phyloP scores from a whole-genome alignment of 2,329 filamentous ascomycete species.

The Teratosphaeriaceae sp. region DNA sequence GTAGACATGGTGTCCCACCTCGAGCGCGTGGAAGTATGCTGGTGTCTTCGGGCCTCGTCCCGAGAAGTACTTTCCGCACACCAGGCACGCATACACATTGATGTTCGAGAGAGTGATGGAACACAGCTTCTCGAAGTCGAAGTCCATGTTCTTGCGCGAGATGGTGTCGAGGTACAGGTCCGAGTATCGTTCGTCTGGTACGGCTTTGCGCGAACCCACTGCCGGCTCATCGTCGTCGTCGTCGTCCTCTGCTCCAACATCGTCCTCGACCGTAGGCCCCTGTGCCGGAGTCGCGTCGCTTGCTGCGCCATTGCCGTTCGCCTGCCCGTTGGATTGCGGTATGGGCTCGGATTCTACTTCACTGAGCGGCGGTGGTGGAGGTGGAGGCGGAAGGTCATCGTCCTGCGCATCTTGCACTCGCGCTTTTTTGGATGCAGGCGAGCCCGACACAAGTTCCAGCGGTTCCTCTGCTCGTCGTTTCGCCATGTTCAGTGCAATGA shows the following conservation, averaged over 20 bases:
- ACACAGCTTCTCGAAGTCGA: conserved; percentile 98
- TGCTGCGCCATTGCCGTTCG: conserved; percentile 11
- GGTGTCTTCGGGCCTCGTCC: conserved; percentile 89
- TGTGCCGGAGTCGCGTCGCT: not conserved
- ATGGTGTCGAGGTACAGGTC: conserved; percentile 98
- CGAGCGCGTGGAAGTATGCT: conserved; percentile 94
- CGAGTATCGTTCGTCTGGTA: conserved; percentile 80
- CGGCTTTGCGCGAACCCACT: conserved; percentile 61
- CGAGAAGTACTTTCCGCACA: conserved; percentile 97
- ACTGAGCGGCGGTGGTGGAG: conserved; percentile 17
- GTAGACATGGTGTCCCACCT: conserved; percentile 93
- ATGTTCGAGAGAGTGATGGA: conserved; percentile 95
- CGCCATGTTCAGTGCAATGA: conserved; percentile 29
- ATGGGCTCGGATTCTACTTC: not conserved
- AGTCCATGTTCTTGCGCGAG: conserved; percentile 85
- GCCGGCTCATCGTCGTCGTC: conserved; percentile 28
- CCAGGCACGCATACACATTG: conserved; percentile 95
- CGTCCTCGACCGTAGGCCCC: conserved; percentile 18
- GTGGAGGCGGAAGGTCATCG: conserved; percentile 22
- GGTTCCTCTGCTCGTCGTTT: conserved; percentile 42
- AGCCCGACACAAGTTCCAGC: conserved; percentile 38
- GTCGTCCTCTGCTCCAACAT: conserved; percentile 32
- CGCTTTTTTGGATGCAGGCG: conserved; percentile 43
- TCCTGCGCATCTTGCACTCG: conserved; percentile 39
- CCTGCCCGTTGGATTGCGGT: conserved; percentile 17